Conservation (phyloP, 2,329 filamentous ascomycete genomes). For the Fonsecaea multimorphosa region DNA sequence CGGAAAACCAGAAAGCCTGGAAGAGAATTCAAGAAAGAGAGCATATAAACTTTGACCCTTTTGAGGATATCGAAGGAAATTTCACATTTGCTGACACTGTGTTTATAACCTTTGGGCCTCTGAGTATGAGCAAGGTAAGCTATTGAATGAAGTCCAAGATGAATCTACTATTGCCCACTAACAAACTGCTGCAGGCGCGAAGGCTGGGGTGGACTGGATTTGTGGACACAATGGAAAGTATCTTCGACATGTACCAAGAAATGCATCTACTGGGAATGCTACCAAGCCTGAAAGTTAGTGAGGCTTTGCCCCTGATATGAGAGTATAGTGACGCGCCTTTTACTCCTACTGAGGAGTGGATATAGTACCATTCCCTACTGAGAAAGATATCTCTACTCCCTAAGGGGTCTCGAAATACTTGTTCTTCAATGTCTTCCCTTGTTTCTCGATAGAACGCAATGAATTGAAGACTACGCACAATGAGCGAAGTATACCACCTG, state of each 20-base stretch:
- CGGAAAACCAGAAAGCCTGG: constrained; percentile 55
- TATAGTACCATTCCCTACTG: too few relatives aligned
- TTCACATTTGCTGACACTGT: constrained; percentile 39
- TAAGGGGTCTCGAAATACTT: too few relatives aligned
- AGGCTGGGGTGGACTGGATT: constrained; percentile 40
- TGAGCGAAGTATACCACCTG: too few relatives aligned
- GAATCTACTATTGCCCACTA: not conserved
- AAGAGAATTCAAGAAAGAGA: constrained; percentile 48
- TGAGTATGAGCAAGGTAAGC: constrained; percentile 37
- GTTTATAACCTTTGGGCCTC: constrained; percentile 24
- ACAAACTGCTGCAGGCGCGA: constrained; percentile 22
- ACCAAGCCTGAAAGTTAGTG: constrained; percentile 37
- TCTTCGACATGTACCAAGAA: constrained; percentile 40
- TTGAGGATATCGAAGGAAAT: constrained; percentile 37
- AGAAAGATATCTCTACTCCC: not conserved
- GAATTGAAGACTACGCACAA: too few relatives aligned
- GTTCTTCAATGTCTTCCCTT: too few relatives aligned
- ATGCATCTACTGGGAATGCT: constrained; percentile 39
- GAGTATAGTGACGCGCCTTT: too few relatives aligned
- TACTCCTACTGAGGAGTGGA: too few relatives aligned
- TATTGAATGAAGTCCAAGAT: not conserved
- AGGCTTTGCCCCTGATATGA: constrained; percentile 34
- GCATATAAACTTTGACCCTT: constrained; percentile 39
- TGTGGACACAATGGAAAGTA: constrained; percentile 39
- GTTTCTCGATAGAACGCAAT: too few relatives aligned